phyloP scores from a whole-genome alignment of 805 yeast genomes.

The Yamadazyma nakazawae region DNA sequence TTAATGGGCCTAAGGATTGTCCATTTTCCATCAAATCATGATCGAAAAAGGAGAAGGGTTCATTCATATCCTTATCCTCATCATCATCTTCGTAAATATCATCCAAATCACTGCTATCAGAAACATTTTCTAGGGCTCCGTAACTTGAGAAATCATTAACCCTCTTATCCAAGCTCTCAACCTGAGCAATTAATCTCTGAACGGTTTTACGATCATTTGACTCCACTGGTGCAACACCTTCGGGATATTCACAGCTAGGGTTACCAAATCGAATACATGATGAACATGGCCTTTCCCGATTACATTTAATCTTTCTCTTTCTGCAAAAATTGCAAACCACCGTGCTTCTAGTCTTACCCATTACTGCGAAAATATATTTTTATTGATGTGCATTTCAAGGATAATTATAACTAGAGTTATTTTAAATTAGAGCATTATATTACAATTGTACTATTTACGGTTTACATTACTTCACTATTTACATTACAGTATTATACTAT shows the following conservation, averaged over 20 bases:
- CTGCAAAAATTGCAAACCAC: conserved; percentile 12
- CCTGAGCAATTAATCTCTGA: neutral
- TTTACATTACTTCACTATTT: neutral
- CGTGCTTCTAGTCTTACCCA: conserved; percentile 5
- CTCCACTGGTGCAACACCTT: neutral
- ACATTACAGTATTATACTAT: neutral
- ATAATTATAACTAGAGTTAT: too few relatives aligned
- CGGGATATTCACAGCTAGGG: conserved; percentile 5
- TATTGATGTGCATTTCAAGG: too few relatives aligned
- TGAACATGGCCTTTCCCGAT: conserved; percentile 11
- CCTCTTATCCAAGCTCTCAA: conserved; percentile 5
- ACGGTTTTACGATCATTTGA: conserved; percentile 1
- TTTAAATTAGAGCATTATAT: too few relatives aligned
- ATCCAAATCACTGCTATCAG: neutral
- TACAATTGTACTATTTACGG: too few relatives aligned
- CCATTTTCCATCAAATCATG: conserved; percentile 3
- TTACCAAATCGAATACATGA: conserved; percentile 9
- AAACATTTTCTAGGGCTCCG: neutral
- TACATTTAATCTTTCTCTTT: conserved; percentile 12
- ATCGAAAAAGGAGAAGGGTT: neutral
- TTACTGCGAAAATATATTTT: neutral
- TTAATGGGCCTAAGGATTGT: conserved; percentile 1
- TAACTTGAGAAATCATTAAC: neutral
- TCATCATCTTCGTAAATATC: neutral
- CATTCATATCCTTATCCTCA: neutral